Evolutionary conservation across 176 grass and related monocot genomes (phyloP), one percentile per base, ranked within the genome.

Genomic region (Oryza meyeriana): DNA sequence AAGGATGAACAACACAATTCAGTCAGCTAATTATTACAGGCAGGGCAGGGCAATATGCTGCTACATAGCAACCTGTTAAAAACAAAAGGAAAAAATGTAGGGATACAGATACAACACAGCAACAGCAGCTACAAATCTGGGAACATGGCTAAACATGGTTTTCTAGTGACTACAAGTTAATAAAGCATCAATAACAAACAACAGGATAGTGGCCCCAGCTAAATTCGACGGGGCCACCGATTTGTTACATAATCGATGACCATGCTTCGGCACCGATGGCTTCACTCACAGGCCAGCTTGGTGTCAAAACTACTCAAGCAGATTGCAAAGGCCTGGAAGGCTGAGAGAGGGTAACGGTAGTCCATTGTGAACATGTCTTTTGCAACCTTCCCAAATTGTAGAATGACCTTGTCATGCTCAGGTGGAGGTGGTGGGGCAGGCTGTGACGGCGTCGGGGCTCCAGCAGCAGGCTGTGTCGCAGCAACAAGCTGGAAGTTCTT

Each of bases 351-450:
- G 35, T 91, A 94, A 16, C 87, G 81, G 77, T 90, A 94, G 80
- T 94, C 92, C 92, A 94, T 94, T 36, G 92, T 92, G 87, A 94
- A 94, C 89, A 94, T 92, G 45, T 94, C 92, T 64, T 92, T 92
- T 0, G 84, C 90, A 26, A 90, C 90, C 85, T 95, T 95, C 24
- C 93, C 93, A 4, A 93, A 95, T 40, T 95, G 93, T 33, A 95
- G 68, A 66, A 92, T 95, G 45, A 95, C 83, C 41, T 93, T 90
- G 69, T 92, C 90, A n/a, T 92, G 85, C 28, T 90, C 88, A 0
- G 85, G 67, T 27, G 84, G 81, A 1, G 29, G 73, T n/a, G 74
- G 42, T 8, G 88, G 82, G 40, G 80, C 67, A 47, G 91, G 40
- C 35, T 87, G 88, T 0, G 73, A 71, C 0, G 85, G 77, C 4